Conservation (phyloP, 2,329 filamentous ascomycete genomes). For the Salinomyces thailandicus region DNA sequence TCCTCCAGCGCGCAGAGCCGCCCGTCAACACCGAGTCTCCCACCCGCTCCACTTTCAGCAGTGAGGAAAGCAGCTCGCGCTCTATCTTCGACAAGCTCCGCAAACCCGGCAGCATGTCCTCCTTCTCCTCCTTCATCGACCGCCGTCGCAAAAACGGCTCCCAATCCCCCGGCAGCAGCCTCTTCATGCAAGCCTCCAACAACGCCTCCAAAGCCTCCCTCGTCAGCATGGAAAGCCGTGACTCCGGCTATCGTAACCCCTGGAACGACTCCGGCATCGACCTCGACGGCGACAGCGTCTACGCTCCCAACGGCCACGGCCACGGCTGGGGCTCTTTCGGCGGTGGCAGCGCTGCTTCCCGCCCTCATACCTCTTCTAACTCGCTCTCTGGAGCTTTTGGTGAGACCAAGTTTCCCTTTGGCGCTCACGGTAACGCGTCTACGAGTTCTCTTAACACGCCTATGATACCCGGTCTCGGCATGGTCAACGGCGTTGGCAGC, state of each 20-base stretch:
- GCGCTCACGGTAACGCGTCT: constrained; percentile 33
- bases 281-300: constrained; percentile 63
- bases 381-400: constrained; percentile 48
- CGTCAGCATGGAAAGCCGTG: constrained; percentile 88
- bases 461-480: constrained; percentile 29
- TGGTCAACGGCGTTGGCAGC: constrained; percentile 9
- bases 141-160: constrained; percentile 81
- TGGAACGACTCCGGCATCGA: constrained; percentile 98
- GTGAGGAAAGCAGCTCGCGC: constrained; percentile 69
- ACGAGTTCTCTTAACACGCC: constrained; percentile 29
- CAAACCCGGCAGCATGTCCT: constrained; percentile 89
- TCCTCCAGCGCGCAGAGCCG: constrained; percentile 82
- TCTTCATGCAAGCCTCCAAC: constrained; percentile 82
- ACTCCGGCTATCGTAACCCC: constrained; percentile 89
- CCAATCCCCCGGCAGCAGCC: constrained; percentile 51
- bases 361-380: constrained; percentile 55
- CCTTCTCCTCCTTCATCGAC: constrained; percentile 90
- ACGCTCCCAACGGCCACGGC: constrained; percentile 24
- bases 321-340: constrained; percentile 34
- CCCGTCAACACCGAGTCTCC: constrained; percentile 74
- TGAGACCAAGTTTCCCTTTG: constrained; percentile 56
- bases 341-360: constrained; percentile 44
- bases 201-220: constrained; percentile 90
- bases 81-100: constrained; percentile 84
- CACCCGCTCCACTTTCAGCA: constrained; percentile 65